Evolutionary conservation across 305 asterid genomes (phyloP).

Genomic region (Fraxinus platypoda): DNA sequence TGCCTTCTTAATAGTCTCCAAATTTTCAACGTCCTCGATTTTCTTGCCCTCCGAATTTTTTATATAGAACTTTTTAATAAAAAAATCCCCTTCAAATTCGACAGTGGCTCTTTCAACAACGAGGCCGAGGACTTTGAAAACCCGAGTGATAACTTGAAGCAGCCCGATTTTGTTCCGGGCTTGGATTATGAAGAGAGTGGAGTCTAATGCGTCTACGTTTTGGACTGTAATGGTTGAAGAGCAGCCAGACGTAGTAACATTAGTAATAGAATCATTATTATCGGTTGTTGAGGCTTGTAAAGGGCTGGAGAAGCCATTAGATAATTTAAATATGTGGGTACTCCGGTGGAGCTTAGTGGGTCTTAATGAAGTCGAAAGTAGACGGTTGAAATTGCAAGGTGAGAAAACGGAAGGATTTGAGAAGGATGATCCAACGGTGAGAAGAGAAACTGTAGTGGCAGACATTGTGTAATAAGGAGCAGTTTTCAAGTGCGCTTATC

Average conservation of each 20-base stretch:
- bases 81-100: constrained; percentile 45
- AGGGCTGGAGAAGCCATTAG: constrained; percentile 6
- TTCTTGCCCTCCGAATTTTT: constrained; percentile 35
- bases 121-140: constrained; percentile 43
- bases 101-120: constrained; percentile 36
- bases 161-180: constrained; percentile 38
- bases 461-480: constrained; percentile 20
- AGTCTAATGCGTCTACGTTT: constrained; percentile 27
- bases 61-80: constrained; percentile 35
- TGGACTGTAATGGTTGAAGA: constrained; percentile 23
- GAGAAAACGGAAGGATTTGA: neutral
- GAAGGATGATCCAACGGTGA: constrained; percentile 21
- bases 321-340: neutral
- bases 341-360: neutral
- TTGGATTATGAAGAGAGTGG: constrained; percentile 30
- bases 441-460: constrained; percentile 29
- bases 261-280: constrained; percentile 14
- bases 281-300: constrained; percentile 19
- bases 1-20: constrained; percentile 34
- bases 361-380: constrained; percentile 15
- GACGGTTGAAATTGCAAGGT: constrained; percentile 13
- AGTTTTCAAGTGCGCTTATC: neutral
- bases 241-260: neutral
- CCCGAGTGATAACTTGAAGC: constrained; percentile 43
- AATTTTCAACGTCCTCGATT: constrained; percentile 29